Percentiles rank a stretch among this genome's conserved stretches.
These are phyloP conservation scores for Penicillium canescens DNA, from an alignment of 495 filamentous ascomycete species.

Conservation along the genomic window DNA sequence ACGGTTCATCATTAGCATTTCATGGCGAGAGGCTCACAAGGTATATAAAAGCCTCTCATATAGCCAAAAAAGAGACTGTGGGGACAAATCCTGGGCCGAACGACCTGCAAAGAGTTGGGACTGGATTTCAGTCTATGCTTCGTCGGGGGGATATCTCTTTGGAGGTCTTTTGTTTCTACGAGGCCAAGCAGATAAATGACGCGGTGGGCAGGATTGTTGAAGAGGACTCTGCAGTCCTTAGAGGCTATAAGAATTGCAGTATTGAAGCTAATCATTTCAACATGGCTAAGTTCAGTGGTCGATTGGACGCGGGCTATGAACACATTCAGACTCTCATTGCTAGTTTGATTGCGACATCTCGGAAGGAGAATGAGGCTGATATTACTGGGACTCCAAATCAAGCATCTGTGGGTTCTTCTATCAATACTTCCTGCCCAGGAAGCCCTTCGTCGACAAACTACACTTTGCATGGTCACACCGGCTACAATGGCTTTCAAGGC, in stretches of 20 bases:
- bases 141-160: background rate
- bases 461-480: too few species aligned
- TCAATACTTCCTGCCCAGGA: too few species aligned
- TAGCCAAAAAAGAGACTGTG: background rate
- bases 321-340: background rate
- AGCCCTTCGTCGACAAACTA: too few species aligned
- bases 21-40: constrained; percentile 2
- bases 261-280: background rate
- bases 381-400: too few species aligned
- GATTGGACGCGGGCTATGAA: background rate
- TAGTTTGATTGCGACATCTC: background rate
- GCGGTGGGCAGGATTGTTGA: constrained; percentile 5
- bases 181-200: background rate
- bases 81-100: background rate
- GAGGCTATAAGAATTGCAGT: background rate
- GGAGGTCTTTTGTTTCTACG: constrained; percentile 4
- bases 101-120: background rate
- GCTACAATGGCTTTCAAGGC: too few species aligned
- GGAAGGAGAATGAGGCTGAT: background rate
- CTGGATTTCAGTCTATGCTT: background rate
- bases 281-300: background rate
- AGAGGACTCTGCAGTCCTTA: constrained; percentile 2
- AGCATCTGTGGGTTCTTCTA: too few species aligned
- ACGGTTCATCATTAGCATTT: background rate
- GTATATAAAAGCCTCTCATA: background rate